These are phyloP conservation scores for Septoria petroselini DNA, from an alignment of 2,329 filamentous ascomycete genomes.

Conservation along the genomic window DNA sequence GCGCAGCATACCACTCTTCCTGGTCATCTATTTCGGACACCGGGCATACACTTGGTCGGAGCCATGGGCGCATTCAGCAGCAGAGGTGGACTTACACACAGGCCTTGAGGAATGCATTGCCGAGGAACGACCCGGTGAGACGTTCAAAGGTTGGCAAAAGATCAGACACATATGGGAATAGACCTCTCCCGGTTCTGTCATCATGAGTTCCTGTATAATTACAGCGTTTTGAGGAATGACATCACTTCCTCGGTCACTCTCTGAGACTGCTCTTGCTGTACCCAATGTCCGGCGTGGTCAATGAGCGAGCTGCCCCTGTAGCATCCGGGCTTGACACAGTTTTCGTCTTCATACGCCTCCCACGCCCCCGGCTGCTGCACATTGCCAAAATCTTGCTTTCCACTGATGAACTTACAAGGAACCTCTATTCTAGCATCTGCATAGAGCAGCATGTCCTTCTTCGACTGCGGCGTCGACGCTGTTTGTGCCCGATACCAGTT, in stretches of 20 bases:
- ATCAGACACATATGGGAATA: slow-evolving; percentile 36
- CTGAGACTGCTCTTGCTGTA: slow-evolving; percentile 63
- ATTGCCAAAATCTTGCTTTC: slow-evolving; percentile 64
- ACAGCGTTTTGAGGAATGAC: slow-evolving; percentile 3
- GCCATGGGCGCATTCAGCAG: slow-evolving; percentile 51
- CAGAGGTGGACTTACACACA: slow-evolving; percentile 54
- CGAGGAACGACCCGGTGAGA: slow-evolving; percentile 36
- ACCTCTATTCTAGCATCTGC: slow-evolving; percentile 60
- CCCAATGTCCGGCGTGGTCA: slow-evolving; percentile 65
- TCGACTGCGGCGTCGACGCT: slow-evolving; percentile 41
- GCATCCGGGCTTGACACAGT: slow-evolving; percentile 43
- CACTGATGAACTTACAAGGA: slow-evolving; percentile 60
- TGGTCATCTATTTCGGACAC: slow-evolving; percentile 55
- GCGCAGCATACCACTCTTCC: slow-evolving; percentile 59
- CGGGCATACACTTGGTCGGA: slow-evolving; percentile 48
- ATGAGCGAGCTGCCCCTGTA: slow-evolving; percentile 55
- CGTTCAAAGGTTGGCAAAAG: slow-evolving; percentile 34
- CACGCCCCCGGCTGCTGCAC: slow-evolving; percentile 64
- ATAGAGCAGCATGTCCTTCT: slow-evolving; percentile 57
- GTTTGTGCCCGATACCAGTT: slow-evolving; percentile 66
- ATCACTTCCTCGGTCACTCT: slow-evolving; percentile 40
- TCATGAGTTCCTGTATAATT: neutral
- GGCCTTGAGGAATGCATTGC: slow-evolving; percentile 36
- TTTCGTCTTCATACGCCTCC: slow-evolving; percentile 51
- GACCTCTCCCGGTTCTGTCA: neutral